phyloP scores from a whole-genome alignment of 352 stramenopile genomes.

The Blastocystis hominis region DNA sequence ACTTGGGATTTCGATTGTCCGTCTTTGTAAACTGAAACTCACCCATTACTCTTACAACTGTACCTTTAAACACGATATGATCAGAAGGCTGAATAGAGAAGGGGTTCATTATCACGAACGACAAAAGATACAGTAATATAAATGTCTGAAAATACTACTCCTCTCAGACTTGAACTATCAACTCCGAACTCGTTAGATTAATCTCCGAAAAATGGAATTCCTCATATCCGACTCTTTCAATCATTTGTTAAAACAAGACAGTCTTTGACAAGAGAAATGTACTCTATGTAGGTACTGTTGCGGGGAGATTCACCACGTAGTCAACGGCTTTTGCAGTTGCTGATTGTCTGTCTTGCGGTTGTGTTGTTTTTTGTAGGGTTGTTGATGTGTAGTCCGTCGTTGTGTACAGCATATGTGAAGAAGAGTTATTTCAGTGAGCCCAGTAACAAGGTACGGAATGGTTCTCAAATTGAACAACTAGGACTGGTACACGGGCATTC shows the following conservation, averaged over 20 bases:
- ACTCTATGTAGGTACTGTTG: background rate
- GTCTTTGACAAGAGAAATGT: too few species aligned
- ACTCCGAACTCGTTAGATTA: too few species aligned
- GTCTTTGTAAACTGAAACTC: background rate
- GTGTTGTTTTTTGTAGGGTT: background rate
- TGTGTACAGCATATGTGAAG: background rate
- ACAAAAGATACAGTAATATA: too few species aligned
- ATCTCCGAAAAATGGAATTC: background rate
- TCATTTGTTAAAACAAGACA: too few species aligned
- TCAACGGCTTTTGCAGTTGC: background rate
- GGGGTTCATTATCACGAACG: constrained; percentile 8
- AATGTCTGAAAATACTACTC: background rate
- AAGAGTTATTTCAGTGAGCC: constrained; percentile 19
- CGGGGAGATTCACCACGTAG: background rate
- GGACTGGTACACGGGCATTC: constrained; percentile 15
- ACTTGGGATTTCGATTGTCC: background rate
- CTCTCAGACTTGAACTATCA: too few species aligned
- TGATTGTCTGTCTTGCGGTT: background rate
- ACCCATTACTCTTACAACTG: background rate
- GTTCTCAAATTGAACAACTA: background rate
- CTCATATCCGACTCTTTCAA: too few species aligned
- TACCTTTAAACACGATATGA: constrained; percentile 3
- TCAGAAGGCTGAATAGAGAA: background rate
- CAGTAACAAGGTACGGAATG: background rate
- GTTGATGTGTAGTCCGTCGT: background rate